Percentiles rank a stretch among this genome's conserved stretches.
Conservation (phyloP, 106 monocot species). For the Cymbidium sinense region DNA sequence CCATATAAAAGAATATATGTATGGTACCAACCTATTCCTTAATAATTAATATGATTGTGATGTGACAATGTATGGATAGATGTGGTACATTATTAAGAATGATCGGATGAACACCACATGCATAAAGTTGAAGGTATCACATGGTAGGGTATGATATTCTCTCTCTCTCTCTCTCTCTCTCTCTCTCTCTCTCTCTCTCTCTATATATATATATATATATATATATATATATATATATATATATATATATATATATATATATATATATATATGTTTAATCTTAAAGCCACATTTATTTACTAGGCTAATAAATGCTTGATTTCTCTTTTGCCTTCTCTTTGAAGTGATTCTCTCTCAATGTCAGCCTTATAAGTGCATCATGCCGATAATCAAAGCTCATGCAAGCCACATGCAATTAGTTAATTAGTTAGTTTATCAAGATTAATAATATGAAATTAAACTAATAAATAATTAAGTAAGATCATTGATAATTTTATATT, state of each 20-base stretch:
- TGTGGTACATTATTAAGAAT: constrained; percentile 6
- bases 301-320: too few relatives aligned
- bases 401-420: not conserved
- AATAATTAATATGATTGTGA: not conserved
- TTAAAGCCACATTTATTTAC: not conserved
- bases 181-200: too few relatives aligned
- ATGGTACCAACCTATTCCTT: constrained; percentile 1
- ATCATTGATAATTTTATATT: not conserved
- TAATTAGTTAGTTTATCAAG: too few relatives aligned
- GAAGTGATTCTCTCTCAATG: too few relatives aligned
- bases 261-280: not conserved
- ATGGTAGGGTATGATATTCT: constrained; percentile 22
- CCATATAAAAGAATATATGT: not conserved
- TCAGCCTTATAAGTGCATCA: too few relatives aligned
- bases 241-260: not conserved
- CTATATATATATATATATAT: too few relatives aligned
- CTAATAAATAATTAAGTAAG: not conserved
- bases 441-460: not conserved
- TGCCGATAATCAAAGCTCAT: not conserved
- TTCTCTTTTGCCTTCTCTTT: too few relatives aligned
- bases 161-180: too few relatives aligned
- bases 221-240: not conserved
- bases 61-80: not conserved
- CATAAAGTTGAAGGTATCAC: constrained; percentile 32
- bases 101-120: constrained; percentile 27